A percentile compares a stretch with the other conserved stretches of the same genome.
These are phyloP conservation scores for Silene uniflora DNA, from an alignment of 148 eudicot genomes.

Conservation along the genomic window DNA sequence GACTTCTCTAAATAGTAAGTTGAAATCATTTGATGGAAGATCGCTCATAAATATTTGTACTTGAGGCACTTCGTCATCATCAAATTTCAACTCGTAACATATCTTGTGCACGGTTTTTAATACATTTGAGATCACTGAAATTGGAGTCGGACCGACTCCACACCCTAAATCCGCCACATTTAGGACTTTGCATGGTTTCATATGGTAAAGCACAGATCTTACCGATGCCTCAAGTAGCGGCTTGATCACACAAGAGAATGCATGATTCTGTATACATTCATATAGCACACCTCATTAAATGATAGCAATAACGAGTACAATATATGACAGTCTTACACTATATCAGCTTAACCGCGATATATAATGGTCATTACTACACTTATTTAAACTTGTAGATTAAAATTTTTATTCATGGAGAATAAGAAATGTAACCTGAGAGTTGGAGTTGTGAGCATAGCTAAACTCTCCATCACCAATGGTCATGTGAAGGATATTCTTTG, in stretches of 20 bases:
- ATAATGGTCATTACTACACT: too few relatives aligned
- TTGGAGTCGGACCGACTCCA: constrained; percentile 24
- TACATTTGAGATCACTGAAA: constrained; percentile 10
- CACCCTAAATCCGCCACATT: constrained; percentile 30
- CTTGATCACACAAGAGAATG: neutral
- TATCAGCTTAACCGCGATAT: too few relatives aligned
- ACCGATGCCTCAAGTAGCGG: constrained; percentile 5
- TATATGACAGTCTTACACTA: too few relatives aligned
- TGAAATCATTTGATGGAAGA: constrained; percentile 32
- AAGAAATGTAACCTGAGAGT: constrained; percentile 6
- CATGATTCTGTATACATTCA: neutral
- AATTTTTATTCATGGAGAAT: too few relatives aligned
- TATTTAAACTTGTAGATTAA: too few relatives aligned
- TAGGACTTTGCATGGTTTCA: constrained; percentile 8
- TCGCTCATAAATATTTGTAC: constrained; percentile 25
- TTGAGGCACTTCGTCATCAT: constrained; percentile 9
- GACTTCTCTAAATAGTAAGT: constrained; percentile 14
- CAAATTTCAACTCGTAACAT: neutral
- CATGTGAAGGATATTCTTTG: constrained; percentile 25
- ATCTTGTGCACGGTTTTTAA: constrained; percentile 11
- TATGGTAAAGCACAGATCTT: neutral
- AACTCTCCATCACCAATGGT: constrained; percentile 21
- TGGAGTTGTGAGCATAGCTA: constrained; percentile 26
- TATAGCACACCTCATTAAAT: too few relatives aligned
- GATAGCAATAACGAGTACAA: too few relatives aligned